phyloP scores from a whole-genome alignment of 352 stramenopile genomes.

The Phytophthora tubulina region DNA sequence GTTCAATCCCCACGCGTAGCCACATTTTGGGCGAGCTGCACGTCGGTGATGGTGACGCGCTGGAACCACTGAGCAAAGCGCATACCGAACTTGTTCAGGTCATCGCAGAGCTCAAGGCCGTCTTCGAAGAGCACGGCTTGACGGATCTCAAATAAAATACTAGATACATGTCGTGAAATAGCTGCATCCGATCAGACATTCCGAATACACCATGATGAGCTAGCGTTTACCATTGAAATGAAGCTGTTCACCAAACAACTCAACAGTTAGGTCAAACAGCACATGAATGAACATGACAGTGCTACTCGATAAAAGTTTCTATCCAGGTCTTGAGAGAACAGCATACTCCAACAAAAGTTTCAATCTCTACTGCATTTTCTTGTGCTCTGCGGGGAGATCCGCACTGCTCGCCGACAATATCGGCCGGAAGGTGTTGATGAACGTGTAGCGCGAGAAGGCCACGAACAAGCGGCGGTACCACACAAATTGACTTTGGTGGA shows the following conservation, averaged over 20 bases:
- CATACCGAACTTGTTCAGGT: conserved; percentile 62
- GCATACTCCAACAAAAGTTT: not conserved
- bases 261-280: too few species aligned
- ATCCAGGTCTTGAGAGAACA: not conserved
- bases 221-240: too few species aligned
- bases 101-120: conserved; percentile 56
- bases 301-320: too few species aligned
- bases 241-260: too few species aligned
- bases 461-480: conserved; percentile 98
- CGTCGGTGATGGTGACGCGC: conserved; percentile 49
- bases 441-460: conserved; percentile 96
- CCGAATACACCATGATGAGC: too few species aligned
- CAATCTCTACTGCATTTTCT: conserved; percentile 40
- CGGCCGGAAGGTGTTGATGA: conserved; percentile 90
- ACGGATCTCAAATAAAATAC: conserved; percentile 76
- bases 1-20: conserved; percentile 67
- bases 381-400: conserved; percentile 31
- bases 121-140: conserved; percentile 75
- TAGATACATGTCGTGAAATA: conserved; percentile 41
- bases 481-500: conserved; percentile 95
- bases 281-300: too few species aligned
- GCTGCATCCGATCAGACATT: conserved; percentile 12
- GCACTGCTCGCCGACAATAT: conserved; percentile 44
- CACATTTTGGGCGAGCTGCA: conserved; percentile 66
- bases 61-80: conserved; percentile 49